These are phyloP conservation scores for Wallemia ichthyophaga DNA, from an alignment of 1,284 basidiomycete species.

Conservation along the genomic window DNA sequence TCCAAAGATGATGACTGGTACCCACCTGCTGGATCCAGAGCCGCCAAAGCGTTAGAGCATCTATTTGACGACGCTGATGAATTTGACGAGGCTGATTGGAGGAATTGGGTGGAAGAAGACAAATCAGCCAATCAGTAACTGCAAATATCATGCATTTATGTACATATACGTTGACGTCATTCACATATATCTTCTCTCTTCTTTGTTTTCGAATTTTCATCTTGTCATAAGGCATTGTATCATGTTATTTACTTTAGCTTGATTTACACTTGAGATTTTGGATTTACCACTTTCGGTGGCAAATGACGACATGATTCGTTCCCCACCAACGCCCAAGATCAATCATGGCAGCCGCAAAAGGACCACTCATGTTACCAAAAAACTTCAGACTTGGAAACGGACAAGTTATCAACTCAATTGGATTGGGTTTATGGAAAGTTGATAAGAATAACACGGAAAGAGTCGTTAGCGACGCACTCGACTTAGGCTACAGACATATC, in stretches of 20 bases:
- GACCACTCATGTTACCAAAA: neutral
- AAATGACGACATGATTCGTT: too few relatives aligned
- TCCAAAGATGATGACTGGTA: neutral
- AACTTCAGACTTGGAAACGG: neutral
- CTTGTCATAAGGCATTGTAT: neutral
- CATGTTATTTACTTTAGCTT: too few relatives aligned
- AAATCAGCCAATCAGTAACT: neutral
- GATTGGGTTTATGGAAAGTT: neutral
- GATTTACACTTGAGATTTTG: too few relatives aligned
- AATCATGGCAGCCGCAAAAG: neutral
- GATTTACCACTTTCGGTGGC: too few relatives aligned
- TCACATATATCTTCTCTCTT: neutral
- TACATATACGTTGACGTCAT: neutral
- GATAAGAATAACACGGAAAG: neutral
- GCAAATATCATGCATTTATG: neutral
- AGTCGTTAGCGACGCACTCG: neutral
- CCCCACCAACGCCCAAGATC: too few relatives aligned
- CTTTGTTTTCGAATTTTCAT: neutral
- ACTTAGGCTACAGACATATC: neutral
- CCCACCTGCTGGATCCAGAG: neutral
- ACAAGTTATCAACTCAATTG: neutral
- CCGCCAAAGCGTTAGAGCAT: neutral
- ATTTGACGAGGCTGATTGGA: neutral
- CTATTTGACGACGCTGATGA: neutral
- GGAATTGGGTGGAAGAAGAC: neutral